Percentiles rank a stretch among this genome's conserved stretches.
Conservation (phyloP, 495 filamentous ascomycete genomes). For the Neurospora sp. region DNA sequence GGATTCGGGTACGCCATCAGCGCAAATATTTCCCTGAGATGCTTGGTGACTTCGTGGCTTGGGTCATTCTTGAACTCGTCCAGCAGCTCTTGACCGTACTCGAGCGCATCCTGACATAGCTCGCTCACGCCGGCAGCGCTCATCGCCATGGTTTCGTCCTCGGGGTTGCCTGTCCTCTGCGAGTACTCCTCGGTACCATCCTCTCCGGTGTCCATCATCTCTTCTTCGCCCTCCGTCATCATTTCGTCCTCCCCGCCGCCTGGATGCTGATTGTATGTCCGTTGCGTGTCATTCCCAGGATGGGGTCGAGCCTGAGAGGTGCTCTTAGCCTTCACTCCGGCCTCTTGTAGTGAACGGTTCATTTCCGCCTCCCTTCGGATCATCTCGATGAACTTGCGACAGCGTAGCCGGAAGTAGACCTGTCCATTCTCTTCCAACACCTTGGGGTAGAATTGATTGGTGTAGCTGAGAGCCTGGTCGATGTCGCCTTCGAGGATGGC, state of each 20-base stretch:
- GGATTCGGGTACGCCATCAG: slow-evolving; percentile 82
- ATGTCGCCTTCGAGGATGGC: slow-evolving; percentile 91
- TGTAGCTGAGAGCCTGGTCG: slow-evolving; percentile 77
- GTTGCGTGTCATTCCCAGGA: slow-evolving; percentile 9
- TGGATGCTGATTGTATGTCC: slow-evolving; percentile 13
- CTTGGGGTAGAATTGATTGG: slow-evolving; percentile 63
- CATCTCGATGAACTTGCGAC: slow-evolving; percentile 94
- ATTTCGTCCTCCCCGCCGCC: slow-evolving; percentile 66
- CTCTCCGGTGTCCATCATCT: slow-evolving; percentile 7
- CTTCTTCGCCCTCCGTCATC: slow-evolving; percentile 49
- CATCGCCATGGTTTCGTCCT: slow-evolving; percentile 35
- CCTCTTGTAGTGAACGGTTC: slow-evolving; percentile 34
- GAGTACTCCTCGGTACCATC: slow-evolving; percentile 41
- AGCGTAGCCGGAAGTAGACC: slow-evolving; percentile 82
- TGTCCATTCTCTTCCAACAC: slow-evolving; percentile 79
- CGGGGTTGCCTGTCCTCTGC: slow-evolving; percentile 29
- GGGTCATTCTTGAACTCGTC: slow-evolving; percentile 64
- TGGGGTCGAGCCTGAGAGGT: slow-evolving; percentile 1
- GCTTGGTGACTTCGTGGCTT: slow-evolving; percentile 55
- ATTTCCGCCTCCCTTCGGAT: slow-evolving; percentile 71
- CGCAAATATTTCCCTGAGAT: slow-evolving; percentile 78
- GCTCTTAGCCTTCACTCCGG: neutral
- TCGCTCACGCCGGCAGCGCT: slow-evolving; percentile 44
- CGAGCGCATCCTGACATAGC: slow-evolving; percentile 54
- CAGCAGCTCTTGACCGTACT: slow-evolving; percentile 72